These are phyloP conservation scores for Citrus mangshanensis DNA, from an alignment of 345 rosid species.

Conservation along the genomic window DNA sequence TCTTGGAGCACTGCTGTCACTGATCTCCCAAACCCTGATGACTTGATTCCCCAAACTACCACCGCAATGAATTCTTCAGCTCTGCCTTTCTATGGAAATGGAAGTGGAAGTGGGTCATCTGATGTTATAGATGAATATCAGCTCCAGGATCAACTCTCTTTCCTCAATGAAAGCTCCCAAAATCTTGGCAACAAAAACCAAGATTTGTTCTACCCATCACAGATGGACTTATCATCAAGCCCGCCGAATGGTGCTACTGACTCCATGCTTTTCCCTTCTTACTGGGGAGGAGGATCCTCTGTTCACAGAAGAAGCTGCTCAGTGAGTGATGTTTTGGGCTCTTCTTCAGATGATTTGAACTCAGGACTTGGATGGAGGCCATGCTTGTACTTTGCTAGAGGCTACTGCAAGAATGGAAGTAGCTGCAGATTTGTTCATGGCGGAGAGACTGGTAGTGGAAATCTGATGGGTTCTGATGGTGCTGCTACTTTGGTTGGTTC, in stretches of 20 bases:
- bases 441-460: constrained; percentile 30
- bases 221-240: constrained; percentile 35
- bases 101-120: constrained; percentile 35
- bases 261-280: constrained; percentile 36
- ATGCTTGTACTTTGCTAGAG: constrained; percentile 85
- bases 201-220: constrained; percentile 44
- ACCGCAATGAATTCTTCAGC: constrained; percentile 59
- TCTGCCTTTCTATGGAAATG: constrained; percentile 56
- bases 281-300: constrained; percentile 40
- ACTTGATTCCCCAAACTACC: constrained; percentile 42
- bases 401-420: constrained; percentile 84
- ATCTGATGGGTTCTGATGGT: constrained; percentile 28
- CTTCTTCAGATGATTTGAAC: constrained; percentile 45
- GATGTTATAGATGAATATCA: constrained; percentile 64
- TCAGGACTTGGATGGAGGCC: constrained; percentile 86
- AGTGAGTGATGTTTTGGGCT: constrained; percentile 64
- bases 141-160: constrained; percentile 61
- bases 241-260: constrained; percentile 22
- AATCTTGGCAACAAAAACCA: constrained; percentile 34
- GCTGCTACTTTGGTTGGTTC: constrained; percentile 50
- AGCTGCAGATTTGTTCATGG: constrained; percentile 80
- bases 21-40: constrained; percentile 49
- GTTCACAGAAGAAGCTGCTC: constrained; percentile 74
- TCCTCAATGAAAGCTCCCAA: constrained; percentile 50
- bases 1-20: constrained; percentile 42